Evolutionary conservation across 2,329 filamentous ascomycete species (phyloP).

Genomic region (Aspergillus latus): DNA sequence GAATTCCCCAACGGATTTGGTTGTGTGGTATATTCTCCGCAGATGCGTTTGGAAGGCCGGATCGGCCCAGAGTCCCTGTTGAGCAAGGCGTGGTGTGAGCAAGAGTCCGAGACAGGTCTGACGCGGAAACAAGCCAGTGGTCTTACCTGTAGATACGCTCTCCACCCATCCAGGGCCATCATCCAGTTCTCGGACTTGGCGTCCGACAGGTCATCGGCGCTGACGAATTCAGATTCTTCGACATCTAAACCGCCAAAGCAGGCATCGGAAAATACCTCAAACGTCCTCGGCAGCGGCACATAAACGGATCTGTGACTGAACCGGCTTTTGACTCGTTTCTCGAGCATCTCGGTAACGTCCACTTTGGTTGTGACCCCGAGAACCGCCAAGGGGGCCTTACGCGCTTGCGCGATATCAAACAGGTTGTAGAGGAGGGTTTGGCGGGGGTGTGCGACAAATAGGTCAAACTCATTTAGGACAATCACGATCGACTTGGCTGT

Average conservation of each 20-base stretch:
- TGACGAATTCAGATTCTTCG: constrained; percentile 30
- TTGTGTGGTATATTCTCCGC: constrained; percentile 41
- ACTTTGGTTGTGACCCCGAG: constrained; percentile 89
- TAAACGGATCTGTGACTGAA: constrained; percentile 96
- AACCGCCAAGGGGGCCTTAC: constrained; percentile 91
- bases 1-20: constrained; percentile 46
- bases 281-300: constrained; percentile 70
- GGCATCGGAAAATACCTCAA: constrained; percentile 75
- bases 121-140: constrained; percentile 20
- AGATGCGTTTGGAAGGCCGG: constrained; percentile 40
- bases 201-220: constrained; percentile 22
- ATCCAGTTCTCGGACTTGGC: constrained; percentile 29
- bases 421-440: constrained; percentile 97
- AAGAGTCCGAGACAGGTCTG: constrained; percentile 1
- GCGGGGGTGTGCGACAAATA: constrained; percentile 89
- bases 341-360: constrained; percentile 87
- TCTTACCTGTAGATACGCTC: constrained; percentile 43
- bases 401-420: constrained; percentile 94
- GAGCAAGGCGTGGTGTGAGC: not conserved
- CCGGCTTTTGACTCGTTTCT: constrained; percentile 96
- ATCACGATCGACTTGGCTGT: constrained; percentile 89
- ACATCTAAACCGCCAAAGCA: constrained; percentile 67
- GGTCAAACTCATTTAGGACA: constrained; percentile 91
- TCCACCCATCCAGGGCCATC: constrained; percentile 41
- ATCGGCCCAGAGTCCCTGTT: constrained; percentile 40